Base-by-base conservation (phyloP, 225 moss, liverwort and hornwort species). In the Asterella californica region DNA sequence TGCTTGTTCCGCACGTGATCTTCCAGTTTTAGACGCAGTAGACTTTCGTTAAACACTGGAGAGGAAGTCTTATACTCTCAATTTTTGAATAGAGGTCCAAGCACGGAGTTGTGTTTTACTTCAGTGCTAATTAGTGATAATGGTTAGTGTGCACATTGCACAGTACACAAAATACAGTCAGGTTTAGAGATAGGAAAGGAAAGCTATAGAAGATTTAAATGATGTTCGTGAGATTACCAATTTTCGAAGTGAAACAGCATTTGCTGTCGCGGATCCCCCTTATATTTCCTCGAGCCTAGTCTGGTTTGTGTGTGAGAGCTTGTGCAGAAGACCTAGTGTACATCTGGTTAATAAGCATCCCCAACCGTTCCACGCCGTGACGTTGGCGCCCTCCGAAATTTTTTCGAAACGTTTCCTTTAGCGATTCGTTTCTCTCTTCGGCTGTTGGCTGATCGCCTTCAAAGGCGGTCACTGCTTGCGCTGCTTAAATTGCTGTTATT, bases 71-170 rank as follows among this genome's bases (percentile, higher is more conserved):
- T 49, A 10, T 24, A 64, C 34, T 70, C 72, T 49, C 46, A 72
- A 9, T 49, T 72, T 72, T 49, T 72, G 47, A 72, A 25, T 72
- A 72, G 37, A 70, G 71, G 46, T 46, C 47, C n/a, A 72, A 45
- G 71, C 71, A 72, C 24, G 32, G 53, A 50, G 74, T 30, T 25
- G 72, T 47, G 4, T 49, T n/a, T 49, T n/a, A 46, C 49, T 53
- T 50, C 27, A 29, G 50, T 14, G 74, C 50, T 29, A 74, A 30
- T 52, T 24, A 53, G 24, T 74, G 2, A 32, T 27, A 18, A 53
- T 21, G 11, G 52, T 15, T 30, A 74, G 52, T 52, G 74, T 74
- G 74, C 74, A 53, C 74, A 74, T 74, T 74, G 74, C 74, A 74
- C 74, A 74, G 74, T 47, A 15, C 30, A 69, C 37, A 69, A 34